These are phyloP conservation scores for Endoconidiophora polonica DNA, from an alignment of 2,329 filamentous ascomycete species.

Conservation along the genomic window DNA sequence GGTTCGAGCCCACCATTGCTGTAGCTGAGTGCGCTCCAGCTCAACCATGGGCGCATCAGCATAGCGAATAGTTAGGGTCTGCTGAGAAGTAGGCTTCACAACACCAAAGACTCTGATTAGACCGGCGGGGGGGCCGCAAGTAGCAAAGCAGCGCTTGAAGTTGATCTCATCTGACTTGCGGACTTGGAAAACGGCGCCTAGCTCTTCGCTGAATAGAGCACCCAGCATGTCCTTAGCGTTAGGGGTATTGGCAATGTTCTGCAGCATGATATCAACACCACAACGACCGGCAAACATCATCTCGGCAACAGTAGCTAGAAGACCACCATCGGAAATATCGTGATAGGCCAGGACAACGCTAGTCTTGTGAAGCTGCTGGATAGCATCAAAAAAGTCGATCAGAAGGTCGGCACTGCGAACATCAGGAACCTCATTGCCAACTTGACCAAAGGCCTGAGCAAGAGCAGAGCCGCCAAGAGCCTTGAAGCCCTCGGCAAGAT, in stretches of 20 bases:
- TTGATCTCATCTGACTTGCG: slow-evolving; percentile 66
- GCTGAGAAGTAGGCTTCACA: slow-evolving; percentile 51
- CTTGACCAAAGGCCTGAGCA: slow-evolving; percentile 72
- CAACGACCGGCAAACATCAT: slow-evolving; percentile 98
- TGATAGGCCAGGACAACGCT: slow-evolving; percentile 75
- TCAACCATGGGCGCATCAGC: slow-evolving; percentile 51
- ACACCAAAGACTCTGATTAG: slow-evolving; percentile 73
- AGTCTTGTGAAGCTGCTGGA: slow-evolving; percentile 45
- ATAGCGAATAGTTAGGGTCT: slow-evolving; percentile 61
- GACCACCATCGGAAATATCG: slow-evolving; percentile 81
- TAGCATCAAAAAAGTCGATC: slow-evolving; percentile 81
- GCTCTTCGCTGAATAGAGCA: slow-evolving; percentile 85
- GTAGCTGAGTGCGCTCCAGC: slow-evolving; percentile 54
- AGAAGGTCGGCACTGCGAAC: slow-evolving; percentile 67
- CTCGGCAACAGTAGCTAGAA: slow-evolving; percentile 79
- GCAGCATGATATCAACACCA: slow-evolving; percentile 71
- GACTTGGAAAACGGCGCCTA: slow-evolving; percentile 92
- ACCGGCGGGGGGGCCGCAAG: slow-evolving; percentile 66
- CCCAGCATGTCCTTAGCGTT: slow-evolving; percentile 50
- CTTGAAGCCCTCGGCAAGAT: slow-evolving; percentile 66
- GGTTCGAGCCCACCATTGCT: slow-evolving; percentile 76
- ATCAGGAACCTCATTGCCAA: slow-evolving; percentile 74
- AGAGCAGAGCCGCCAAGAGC: slow-evolving; percentile 81
- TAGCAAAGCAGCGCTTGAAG: slow-evolving; percentile 82
- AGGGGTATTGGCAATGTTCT: slow-evolving; percentile 49